These are phyloP conservation scores for Aspergillus amoenus DNA, from an alignment of 2,329 filamentous ascomycete species.

Conservation along the genomic window DNA sequence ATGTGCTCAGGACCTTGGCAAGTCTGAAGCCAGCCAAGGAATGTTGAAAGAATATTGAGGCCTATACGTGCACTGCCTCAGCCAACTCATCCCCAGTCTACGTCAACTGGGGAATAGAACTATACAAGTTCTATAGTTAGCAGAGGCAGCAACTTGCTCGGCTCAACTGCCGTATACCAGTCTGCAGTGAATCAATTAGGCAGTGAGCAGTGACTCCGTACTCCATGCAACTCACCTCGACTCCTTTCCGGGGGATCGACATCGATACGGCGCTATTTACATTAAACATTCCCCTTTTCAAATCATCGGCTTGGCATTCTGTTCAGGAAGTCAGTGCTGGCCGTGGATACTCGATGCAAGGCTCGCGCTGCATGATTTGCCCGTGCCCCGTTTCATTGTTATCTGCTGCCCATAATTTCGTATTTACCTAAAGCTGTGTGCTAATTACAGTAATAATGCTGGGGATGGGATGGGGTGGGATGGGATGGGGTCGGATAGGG, in stretches of 20 bases:
- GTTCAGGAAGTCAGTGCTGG: not conserved
- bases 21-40: too few species aligned
- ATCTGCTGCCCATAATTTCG: too few species aligned
- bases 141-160: constrained; percentile 15
- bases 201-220: too few species aligned
- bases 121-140: too few species aligned
- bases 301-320: constrained; percentile 2
- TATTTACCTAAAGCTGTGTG: not conserved
- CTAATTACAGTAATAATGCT: not conserved
- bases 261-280: not conserved
- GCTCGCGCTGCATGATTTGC: not conserved
- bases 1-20: not conserved
- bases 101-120: too few species aligned
- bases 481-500: too few species aligned
- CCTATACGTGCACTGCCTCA: too few species aligned
- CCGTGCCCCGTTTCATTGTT: not conserved
- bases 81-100: too few species aligned
- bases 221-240: too few species aligned
- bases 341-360: not conserved
- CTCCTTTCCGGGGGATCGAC: not conserved
- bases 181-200: too few species aligned
- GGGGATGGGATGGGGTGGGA: not conserved
- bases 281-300: not conserved
- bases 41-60: too few species aligned
- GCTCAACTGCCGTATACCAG: not conserved